phyloP scores from a whole-genome alignment of 352 stramenopile genomes.

The Pythium biforme region DNA sequence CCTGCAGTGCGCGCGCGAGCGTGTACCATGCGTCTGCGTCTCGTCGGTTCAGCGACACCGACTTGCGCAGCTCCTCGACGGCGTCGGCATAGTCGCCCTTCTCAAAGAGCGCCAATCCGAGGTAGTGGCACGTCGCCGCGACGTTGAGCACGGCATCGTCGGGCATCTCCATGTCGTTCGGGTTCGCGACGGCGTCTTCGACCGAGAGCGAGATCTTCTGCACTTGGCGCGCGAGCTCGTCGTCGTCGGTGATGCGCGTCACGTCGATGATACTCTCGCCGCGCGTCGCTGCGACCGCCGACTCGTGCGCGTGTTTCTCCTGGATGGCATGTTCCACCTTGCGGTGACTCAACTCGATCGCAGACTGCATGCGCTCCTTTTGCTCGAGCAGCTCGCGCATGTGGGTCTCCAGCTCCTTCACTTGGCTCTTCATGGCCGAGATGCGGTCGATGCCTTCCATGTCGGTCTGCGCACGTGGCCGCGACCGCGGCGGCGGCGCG shows the following conservation, averaged over 20 bases:
- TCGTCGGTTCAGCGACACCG: slow-evolving; percentile 56
- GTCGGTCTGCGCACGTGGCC: slow-evolving; percentile 64
- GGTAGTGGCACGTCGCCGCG: slow-evolving; percentile 67
- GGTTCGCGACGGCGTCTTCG: slow-evolving; percentile 26
- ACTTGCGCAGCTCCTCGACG: slow-evolving; percentile 70
- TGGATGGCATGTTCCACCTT: slow-evolving; percentile 42
- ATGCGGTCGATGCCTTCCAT: slow-evolving; percentile 54
- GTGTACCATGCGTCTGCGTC: slow-evolving; percentile 80
- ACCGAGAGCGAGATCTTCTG: slow-evolving; percentile 33
- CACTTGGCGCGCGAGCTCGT: slow-evolving; percentile 40
- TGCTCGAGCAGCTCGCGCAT: slow-evolving; percentile 56
- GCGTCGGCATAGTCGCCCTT: slow-evolving; percentile 59
- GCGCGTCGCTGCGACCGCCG: slow-evolving; percentile 40
- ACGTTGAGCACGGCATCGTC: slow-evolving; percentile 59
- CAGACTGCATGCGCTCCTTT: slow-evolving; percentile 53
- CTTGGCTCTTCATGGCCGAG: slow-evolving; percentile 62
- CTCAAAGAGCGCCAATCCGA: slow-evolving; percentile 68
- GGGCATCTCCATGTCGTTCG: slow-evolving; percentile 19
- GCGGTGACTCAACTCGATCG: slow-evolving; percentile 48
- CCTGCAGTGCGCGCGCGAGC: slow-evolving; percentile 61
- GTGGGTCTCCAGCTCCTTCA: slow-evolving; percentile 66
- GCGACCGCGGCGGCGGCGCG: slow-evolving; percentile 9
- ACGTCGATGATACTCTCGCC: slow-evolving; percentile 69
- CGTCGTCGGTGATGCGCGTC: slow-evolving; percentile 48
- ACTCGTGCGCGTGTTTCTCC: slow-evolving; percentile 36